phyloP scores from a whole-genome alignment of 192 early-diverging fungal genomes.

The Kappamyces sp. region DNA sequence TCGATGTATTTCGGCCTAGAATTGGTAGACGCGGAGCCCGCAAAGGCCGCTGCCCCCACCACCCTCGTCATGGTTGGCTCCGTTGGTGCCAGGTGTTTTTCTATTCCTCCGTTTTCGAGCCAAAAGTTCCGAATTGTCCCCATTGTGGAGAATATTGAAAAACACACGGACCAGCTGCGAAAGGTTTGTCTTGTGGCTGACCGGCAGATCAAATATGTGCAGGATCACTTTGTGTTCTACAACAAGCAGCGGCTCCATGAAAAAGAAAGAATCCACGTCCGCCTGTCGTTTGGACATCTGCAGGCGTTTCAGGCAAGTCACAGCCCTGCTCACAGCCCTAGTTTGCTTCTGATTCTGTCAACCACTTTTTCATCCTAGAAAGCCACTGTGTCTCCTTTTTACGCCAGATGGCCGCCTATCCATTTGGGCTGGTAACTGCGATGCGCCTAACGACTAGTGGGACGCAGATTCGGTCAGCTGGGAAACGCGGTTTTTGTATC shows the following conservation, averaged over 20 bases:
- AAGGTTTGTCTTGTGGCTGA: slow-evolving; percentile 36
- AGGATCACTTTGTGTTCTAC: slow-evolving; percentile 68
- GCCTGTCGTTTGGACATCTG: slow-evolving; percentile 64
- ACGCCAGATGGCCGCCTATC: slow-evolving; percentile 49
- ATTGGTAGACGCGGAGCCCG: background rate
- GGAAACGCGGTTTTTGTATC: slow-evolving; percentile 61
- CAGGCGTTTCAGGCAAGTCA: slow-evolving; percentile 58
- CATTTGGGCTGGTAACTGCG: slow-evolving; percentile 18
- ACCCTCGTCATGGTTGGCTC: slow-evolving; percentile 18
- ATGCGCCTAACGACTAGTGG: background rate
- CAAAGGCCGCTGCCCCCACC: background rate
- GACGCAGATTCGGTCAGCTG: slow-evolving; percentile 13
- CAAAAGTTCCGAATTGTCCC: slow-evolving; percentile 46
- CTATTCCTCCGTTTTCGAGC: background rate
- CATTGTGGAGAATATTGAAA: slow-evolving; percentile 46
- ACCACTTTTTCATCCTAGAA: slow-evolving; percentile 59
- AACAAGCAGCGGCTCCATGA: slow-evolving; percentile 63
- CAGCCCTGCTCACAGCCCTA: slow-evolving; percentile 5
- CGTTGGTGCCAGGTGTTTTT: background rate
- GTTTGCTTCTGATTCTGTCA: slow-evolving; percentile 62
- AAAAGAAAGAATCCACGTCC: slow-evolving; percentile 58
- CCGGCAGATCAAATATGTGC: slow-evolving; percentile 63
- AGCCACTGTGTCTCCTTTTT: slow-evolving; percentile 56
- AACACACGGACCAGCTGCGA: slow-evolving; percentile 55
- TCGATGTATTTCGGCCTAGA: slow-evolving; percentile 69